Evolutionary conservation across 192 early-diverging fungal genomes (phyloP), one percentile per base, ranked within the genome.

Genomic region (Backusella liffmaniae): DNA sequence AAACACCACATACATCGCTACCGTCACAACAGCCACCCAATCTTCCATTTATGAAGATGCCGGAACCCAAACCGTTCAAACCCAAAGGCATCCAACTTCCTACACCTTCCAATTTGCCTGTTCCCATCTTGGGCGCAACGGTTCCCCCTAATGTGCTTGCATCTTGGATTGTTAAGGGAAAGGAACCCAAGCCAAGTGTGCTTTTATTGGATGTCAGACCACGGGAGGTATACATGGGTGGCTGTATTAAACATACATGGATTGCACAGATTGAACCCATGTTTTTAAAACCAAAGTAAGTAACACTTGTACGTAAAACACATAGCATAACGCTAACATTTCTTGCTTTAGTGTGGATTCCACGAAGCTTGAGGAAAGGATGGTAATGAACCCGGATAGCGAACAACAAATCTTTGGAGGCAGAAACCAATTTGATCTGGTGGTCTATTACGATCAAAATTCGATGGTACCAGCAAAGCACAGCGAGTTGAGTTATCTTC

Each of bases 171-270:
- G 32, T 73, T 21, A 75, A 84, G 42, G 23, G 67, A 53, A 67
- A 81, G 0, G 66, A 77, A 26, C 80, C 84, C 7, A 13, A 30
- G 1, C 84, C 87, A 0, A 82, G 80, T 13, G 65, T 93, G 5
- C 73, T 97, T 29, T 70, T 97, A 21, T 80, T 97, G 72, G 96
- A 97, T 82, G 87, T 96, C 12, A 87, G 96, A 15, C 87, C 88
- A 37, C 87, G 88, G 44, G 89, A 93, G 32, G 84, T 92, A 37
- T 95, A 84, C 80, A 82, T 83, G 0, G 84, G 83, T 69, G 93
- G 92, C 1, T 92, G 89, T 13, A 87, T 97, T 44, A 89, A 89
- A 53, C 89, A 92, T 77, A 78, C 77, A 32, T 80, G 86, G 73
- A 81, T 91, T 16, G 90, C 95, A 18, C 90, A 96, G 73, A 69